These are phyloP conservation scores for Pyricularia sp. DNA, from an alignment of 2,329 filamentous ascomycete genomes.

Conservation along the genomic window DNA sequence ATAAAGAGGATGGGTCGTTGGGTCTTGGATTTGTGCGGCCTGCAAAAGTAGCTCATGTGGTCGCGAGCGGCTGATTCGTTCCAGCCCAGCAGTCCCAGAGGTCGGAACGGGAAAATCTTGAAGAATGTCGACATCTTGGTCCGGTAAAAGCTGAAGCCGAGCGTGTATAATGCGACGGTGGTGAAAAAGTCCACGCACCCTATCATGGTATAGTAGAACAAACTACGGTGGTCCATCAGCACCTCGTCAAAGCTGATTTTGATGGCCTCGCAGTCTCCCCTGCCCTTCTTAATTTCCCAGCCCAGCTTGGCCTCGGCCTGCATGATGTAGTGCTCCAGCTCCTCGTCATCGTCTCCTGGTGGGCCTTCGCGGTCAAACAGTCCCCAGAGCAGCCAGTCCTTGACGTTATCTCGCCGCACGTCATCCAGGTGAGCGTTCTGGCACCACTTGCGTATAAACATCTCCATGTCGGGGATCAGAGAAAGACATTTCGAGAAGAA, in stretches of 20 bases:
- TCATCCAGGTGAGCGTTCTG: slow-evolving; percentile 11
- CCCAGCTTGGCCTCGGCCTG: slow-evolving; percentile 5
- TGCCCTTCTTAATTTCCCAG: slow-evolving; percentile 6
- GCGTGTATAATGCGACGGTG: slow-evolving; percentile 2
- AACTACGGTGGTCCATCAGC: slow-evolving; percentile 9
- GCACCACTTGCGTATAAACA: slow-evolving; percentile 12
- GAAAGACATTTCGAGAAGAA: slow-evolving; percentile 7
- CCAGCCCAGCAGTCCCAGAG: neutral
- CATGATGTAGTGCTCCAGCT: slow-evolving; percentile 10
- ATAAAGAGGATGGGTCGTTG: slow-evolving; percentile 12
- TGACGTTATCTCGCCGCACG: slow-evolving; percentile 12
- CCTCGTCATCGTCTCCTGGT: slow-evolving; percentile 6
- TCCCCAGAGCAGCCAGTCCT: slow-evolving; percentile 13
- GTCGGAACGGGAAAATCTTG: slow-evolving; percentile 12
- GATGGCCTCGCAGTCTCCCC: slow-evolving; percentile 11
- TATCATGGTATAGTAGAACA: slow-evolving; percentile 8
- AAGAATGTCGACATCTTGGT: slow-evolving; percentile 12
- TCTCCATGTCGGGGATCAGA: slow-evolving; percentile 8
- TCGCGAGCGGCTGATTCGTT: slow-evolving; percentile 6
- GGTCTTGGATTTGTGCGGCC: slow-evolving; percentile 2
- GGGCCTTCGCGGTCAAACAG: slow-evolving; percentile 9
- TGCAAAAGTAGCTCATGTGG: slow-evolving; percentile 11
- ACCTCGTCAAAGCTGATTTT: slow-evolving; percentile 12
- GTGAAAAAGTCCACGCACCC: slow-evolving; percentile 7
- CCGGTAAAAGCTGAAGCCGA: slow-evolving; percentile 13